Percentiles rank a stretch among this genome's conserved stretches.
Evolutionary conservation across 495 filamentous ascomycete species (phyloP).

Genomic region (Aspergillus heteromorphus): DNA sequence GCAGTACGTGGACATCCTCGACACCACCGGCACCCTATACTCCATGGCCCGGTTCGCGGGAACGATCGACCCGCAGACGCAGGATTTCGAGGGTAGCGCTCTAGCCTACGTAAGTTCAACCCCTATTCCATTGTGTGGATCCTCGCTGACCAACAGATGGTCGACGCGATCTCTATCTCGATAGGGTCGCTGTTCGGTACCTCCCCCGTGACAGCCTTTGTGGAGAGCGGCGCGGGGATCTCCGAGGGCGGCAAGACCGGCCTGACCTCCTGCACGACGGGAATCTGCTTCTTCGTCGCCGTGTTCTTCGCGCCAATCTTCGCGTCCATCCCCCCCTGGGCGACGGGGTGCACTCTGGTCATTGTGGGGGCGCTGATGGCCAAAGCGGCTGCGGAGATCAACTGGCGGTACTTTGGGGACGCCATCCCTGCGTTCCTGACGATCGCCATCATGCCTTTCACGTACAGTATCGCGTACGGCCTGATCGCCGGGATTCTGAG

Average conservation of each 20-base stretch:
- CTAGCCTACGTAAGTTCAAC: constrained; percentile 54
- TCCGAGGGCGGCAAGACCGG: constrained; percentile 78
- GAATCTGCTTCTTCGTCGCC: constrained; percentile 76
- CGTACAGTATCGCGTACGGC: constrained; percentile 74
- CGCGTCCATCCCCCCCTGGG: constrained; percentile 78
- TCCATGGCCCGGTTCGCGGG: constrained; percentile 76
- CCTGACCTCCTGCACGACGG: constrained; percentile 70
- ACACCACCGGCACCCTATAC: constrained; percentile 72
- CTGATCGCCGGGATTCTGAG: constrained; percentile 72
- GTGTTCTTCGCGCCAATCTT: constrained; percentile 86
- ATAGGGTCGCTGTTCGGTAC: constrained; percentile 70
- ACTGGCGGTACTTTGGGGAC: constrained; percentile 77
- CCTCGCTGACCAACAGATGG: constrained; percentile 34
- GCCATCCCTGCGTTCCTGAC: constrained; percentile 75
- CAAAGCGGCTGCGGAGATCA: constrained; percentile 67
- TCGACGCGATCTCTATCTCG: constrained; percentile 71
- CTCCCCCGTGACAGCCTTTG: constrained; percentile 74
- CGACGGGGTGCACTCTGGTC: constrained; percentile 75
- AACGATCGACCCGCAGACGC: constrained; percentile 64
- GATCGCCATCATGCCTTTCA: constrained; percentile 81
- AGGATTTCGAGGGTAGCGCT: constrained; percentile 74
- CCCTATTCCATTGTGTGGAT: background rate
- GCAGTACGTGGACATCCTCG: constrained; percentile 78
- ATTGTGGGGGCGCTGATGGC: constrained; percentile 81
- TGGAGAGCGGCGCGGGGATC: constrained; percentile 80